Percentiles rank a stretch among this genome's conserved stretches.
Evolutionary conservation across 1,284 basidiomycete species (phyloP).

Genomic region (Cryptococcus deneoformans): DNA sequence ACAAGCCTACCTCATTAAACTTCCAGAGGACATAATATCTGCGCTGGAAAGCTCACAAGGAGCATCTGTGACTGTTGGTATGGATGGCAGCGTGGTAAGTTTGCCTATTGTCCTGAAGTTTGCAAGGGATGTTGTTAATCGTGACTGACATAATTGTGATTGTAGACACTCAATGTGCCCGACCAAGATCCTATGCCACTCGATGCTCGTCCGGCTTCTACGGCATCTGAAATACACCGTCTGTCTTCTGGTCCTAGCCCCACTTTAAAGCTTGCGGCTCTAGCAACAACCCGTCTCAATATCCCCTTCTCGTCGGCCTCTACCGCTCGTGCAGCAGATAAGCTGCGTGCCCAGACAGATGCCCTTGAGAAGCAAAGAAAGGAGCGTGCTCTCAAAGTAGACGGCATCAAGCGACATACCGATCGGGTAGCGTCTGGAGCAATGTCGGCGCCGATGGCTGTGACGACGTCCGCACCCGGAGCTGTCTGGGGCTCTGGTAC

Average conservation of each 20-base stretch:
- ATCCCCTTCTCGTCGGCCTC: constrained; percentile 27
- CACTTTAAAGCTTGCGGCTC: constrained; percentile 22
- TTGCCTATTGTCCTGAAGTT: no score
- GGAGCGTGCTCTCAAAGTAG: constrained; percentile 27
- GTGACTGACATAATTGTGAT: no score
- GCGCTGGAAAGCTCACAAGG: constrained; percentile 15
- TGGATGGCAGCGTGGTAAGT: constrained; percentile 30
- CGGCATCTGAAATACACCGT: constrained; percentile 28
- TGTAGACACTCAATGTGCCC: constrained; percentile 28
- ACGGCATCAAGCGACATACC: not conserved
- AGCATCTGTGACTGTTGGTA: constrained; percentile 18
- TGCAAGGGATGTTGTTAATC: no score
- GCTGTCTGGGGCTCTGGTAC: not conserved
- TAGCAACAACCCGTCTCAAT: constrained; percentile 35
- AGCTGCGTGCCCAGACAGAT: constrained; percentile 27
- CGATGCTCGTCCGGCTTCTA: constrained; percentile 22
- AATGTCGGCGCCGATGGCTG: constrained; percentile 7
- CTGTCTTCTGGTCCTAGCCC: constrained; percentile 1
- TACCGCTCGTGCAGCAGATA: constrained; percentile 26
- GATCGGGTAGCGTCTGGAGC: not conserved
- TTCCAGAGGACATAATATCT: constrained; percentile 37
- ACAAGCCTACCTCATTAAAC: constrained; percentile 34
- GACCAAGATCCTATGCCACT: constrained; percentile 22
- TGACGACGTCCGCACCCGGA: not conserved
- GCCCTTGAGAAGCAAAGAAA: constrained; percentile 26